Conservation (phyloP, 2,329 filamentous ascomycete species). For the Xylaria sp. region DNA sequence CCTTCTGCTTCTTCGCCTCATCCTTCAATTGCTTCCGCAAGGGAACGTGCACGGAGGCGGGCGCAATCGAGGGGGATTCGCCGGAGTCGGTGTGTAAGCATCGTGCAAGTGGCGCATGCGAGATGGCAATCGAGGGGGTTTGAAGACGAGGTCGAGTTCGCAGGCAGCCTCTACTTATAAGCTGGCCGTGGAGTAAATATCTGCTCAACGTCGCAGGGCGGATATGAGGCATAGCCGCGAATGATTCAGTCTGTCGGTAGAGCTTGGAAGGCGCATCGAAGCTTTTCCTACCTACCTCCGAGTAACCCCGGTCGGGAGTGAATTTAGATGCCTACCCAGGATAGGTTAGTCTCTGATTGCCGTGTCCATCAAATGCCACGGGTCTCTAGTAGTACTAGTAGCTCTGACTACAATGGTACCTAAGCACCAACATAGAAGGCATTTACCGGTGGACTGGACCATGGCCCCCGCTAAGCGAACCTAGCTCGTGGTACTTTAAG, state of each 20-base stretch:
- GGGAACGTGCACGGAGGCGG: conserved; percentile 48
- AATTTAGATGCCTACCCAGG: too few relatives aligned
- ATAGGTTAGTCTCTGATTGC: too few relatives aligned
- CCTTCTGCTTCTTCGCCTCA: conserved; percentile 60
- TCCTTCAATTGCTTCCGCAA: conserved; percentile 77
- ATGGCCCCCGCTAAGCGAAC: conserved; percentile 5
- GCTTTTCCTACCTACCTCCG: too few relatives aligned
- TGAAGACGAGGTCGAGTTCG: conserved; percentile 21
- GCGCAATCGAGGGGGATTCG: conserved; percentile 30
- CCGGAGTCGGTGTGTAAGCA: conserved; percentile 43
- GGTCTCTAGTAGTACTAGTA: too few relatives aligned
- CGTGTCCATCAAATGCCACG: too few relatives aligned
- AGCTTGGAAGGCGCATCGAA: too few relatives aligned
- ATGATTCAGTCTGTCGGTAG: too few relatives aligned
- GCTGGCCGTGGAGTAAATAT: conserved; percentile 55
- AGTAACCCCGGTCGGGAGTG: too few relatives aligned
- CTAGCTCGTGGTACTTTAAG: neutral
- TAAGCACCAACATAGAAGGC: too few relatives aligned
- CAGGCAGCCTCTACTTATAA: conserved; percentile 52
- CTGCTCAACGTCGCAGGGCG: conserved; percentile 52
- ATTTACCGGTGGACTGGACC: neutral
- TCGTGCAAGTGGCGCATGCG: conserved; percentile 22
- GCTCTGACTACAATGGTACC: too few relatives aligned
- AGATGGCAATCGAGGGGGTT: conserved; percentile 3
- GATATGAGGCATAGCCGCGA: conserved; percentile 50